Percentiles rank a stretch among this genome's conserved stretches.
Evolutionary conservation across 306 rosid species (phyloP).

Genomic region (Quercus rubra): DNA sequence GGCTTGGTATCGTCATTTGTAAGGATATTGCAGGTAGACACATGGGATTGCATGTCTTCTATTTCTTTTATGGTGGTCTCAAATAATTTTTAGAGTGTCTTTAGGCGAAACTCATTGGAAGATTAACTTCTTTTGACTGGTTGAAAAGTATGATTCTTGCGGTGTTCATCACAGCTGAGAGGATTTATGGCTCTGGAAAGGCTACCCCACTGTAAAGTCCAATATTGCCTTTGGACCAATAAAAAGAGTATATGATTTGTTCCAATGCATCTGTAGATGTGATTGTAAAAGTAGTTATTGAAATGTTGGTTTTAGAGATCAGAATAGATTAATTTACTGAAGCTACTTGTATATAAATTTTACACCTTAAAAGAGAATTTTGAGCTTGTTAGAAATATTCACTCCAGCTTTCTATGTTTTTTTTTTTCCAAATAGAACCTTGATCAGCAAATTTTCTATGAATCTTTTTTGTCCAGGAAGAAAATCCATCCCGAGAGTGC

Average conservation of each 20-base stretch:
- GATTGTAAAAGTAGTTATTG: constrained; percentile 6
- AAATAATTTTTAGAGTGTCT: neutral
- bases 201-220: constrained; percentile 2
- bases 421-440: neutral
- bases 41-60: neutral
- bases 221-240: neutral
- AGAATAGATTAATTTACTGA: constrained; percentile 13
- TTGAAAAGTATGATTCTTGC: neutral
- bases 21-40: constrained; percentile 69
- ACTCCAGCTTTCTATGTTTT: neutral
- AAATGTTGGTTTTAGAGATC: neutral
- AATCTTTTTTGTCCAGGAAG: constrained; percentile 51
- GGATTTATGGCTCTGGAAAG: neutral
- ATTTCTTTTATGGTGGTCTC: constrained; percentile 4
- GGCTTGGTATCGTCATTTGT: constrained; percentile 85
- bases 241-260: neutral
- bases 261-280: neutral
- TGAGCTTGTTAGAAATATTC: neutral
- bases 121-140: constrained; percentile 1
- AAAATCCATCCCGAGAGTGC: constrained; percentile 90
- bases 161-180: neutral
- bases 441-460: constrained; percentile 3
- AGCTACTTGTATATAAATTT: neutral
- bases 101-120: neutral
- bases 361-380: neutral